Evolutionary conservation across 805 yeast genomes (phyloP).

Genomic region (Myxozyma geophila): DNA sequence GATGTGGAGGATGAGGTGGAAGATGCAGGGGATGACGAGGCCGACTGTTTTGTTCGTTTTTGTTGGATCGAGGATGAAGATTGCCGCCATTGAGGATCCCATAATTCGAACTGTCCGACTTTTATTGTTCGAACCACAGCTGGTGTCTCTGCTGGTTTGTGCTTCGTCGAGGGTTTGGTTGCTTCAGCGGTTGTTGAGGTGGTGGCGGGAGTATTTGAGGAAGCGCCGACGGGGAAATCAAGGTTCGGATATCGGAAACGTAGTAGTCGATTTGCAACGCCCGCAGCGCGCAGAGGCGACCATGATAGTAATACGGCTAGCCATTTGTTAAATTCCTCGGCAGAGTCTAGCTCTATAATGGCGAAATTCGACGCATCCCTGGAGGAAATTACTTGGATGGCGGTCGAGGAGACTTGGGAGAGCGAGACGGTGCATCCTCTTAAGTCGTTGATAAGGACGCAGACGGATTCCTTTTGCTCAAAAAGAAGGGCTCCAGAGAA

Average conservation of each 20-base stretch:
- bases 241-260: conserved; percentile 30
- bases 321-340: conserved; percentile 30
- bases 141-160: not conserved
- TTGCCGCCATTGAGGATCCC: conserved; percentile 25
- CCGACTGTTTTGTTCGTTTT: conserved; percentile 8
- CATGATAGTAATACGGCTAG: conserved; percentile 31
- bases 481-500: conserved; percentile 32
- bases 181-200: not conserved
- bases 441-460: conserved; percentile 30
- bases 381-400: conserved; percentile 24
- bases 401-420: conserved; percentile 24
- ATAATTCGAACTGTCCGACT: conserved; percentile 32
- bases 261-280: conserved; percentile 25
- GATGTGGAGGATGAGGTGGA: not conserved
- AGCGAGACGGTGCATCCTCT: conserved; percentile 32
- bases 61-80: not conserved
- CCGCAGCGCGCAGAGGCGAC: conserved; percentile 35
- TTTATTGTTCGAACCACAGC: conserved; percentile 25
- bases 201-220: not conserved
- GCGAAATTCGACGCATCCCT: conserved; percentile 24
- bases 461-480: conserved; percentile 16
- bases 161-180: not conserved
- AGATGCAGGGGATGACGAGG: not conserved
- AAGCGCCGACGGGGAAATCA: conserved; percentile 16
- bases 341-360: conserved; percentile 23